These are phyloP conservation scores for Ustilago nuda DNA, from an alignment of 1,284 basidiomycete genomes.

Conservation along the genomic window DNA sequence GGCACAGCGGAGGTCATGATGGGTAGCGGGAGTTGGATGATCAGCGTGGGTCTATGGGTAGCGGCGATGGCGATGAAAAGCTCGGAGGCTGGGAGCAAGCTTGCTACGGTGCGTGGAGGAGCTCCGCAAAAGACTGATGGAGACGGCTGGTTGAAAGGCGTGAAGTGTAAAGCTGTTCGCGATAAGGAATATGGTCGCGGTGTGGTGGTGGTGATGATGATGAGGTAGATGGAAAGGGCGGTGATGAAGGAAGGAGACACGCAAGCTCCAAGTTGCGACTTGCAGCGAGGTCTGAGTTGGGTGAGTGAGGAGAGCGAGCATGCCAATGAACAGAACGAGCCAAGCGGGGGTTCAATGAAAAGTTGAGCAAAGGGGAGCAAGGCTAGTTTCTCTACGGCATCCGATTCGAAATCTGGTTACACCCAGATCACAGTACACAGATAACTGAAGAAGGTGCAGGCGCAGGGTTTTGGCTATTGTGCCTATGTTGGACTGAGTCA, in stretches of 20 bases:
- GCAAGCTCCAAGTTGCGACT: conserved; percentile 2
- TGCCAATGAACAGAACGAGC: neutral
- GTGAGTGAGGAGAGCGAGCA: neutral
- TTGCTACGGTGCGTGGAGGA: neutral
- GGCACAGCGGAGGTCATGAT: conserved; percentile 40
- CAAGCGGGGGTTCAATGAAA: neutral
- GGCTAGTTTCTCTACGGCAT: neutral
- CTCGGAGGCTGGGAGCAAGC: neutral
- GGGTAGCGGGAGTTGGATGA: neutral
- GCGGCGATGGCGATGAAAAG: neutral
- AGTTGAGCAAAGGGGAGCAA: neutral
- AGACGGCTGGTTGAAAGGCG: neutral
- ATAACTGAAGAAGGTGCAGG: neutral
- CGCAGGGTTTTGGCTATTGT: neutral
- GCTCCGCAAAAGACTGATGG: neutral
- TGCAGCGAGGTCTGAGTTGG: conserved; percentile 1
- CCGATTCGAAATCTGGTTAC: neutral
- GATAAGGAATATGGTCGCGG: neutral
- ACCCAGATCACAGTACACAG: too few relatives aligned
- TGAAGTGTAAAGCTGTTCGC: neutral
- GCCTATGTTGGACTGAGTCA: neutral
- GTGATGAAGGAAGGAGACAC: neutral
- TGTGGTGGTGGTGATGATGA: conserved; percentile 2
- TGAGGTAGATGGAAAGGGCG: neutral
- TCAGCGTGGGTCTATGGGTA: neutral